Percentiles rank a stretch among this genome's conserved stretches.
Evolutionary conservation across 2,329 filamentous ascomycete species (phyloP).

Genomic region (Ophiocordyceps unilateralis): DNA sequence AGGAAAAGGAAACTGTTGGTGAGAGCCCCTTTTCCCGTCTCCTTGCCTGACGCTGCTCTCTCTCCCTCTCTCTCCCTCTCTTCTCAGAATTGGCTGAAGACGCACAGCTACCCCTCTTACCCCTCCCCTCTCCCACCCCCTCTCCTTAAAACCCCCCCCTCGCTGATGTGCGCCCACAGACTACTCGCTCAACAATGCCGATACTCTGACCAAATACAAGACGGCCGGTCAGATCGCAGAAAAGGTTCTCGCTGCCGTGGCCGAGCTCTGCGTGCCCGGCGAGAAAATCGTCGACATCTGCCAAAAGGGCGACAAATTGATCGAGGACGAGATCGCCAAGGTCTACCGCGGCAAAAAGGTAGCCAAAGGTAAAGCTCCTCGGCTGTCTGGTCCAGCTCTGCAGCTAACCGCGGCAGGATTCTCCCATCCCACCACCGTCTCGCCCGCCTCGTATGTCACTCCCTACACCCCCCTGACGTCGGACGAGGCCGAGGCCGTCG

Average conservation of each 20-base stretch:
- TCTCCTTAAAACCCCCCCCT: too few species aligned
- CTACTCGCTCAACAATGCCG: conserved; percentile 77
- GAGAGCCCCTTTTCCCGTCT: conserved; percentile 6
- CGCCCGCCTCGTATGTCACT: conserved; percentile 83
- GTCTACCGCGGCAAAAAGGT: conserved; percentile 99
- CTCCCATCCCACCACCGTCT: conserved; percentile 87
- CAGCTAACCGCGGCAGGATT: conserved; percentile 39
- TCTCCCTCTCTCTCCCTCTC: too few species aligned
- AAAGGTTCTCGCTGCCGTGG: conserved; percentile 80
- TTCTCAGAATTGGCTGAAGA: neutral
- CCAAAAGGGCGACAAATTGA: conserved; percentile 85
- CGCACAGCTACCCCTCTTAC: neutral
- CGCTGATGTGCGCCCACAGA: conserved; percentile 30
- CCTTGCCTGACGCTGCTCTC: too few species aligned
- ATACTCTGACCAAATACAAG: conserved; percentile 98
- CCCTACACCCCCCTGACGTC: conserved; percentile 87
- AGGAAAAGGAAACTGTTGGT: conserved; percentile 28
- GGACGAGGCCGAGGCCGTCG: conserved; percentile 68
- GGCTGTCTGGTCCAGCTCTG: neutral
- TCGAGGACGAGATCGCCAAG: conserved; percentile 85
- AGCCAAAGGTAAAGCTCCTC: conserved; percentile 47
- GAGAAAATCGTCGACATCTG: conserved; percentile 90
- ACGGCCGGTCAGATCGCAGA: conserved; percentile 87
- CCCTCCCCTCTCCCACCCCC: neutral
- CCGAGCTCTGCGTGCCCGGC: conserved; percentile 57